phyloP scores from a whole-genome alignment of 2,329 filamentous ascomycete genomes.

The Pseudogymnoascus sp. region DNA sequence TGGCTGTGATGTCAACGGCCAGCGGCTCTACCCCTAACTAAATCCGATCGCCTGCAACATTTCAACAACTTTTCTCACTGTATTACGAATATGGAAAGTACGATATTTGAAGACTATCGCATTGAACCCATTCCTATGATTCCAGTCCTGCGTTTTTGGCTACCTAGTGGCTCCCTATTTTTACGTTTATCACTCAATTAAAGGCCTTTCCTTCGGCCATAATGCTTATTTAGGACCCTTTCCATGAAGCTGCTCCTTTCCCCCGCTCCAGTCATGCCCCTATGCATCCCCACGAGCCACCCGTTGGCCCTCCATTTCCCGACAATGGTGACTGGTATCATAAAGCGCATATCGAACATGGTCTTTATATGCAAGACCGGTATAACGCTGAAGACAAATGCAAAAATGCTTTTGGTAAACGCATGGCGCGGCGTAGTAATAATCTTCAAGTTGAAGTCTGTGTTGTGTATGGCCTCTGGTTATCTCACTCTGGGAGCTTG shows the following conservation, averaged over 20 bases:
- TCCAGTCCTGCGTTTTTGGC: neutral
- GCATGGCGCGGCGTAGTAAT: neutral
- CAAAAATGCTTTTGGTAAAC: constrained; percentile 4
- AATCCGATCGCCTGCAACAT: neutral
- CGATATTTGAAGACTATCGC: neutral
- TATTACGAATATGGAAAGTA: neutral
- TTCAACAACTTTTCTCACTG: neutral
- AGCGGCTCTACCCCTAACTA: constrained; percentile 6
- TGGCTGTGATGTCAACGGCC: constrained; percentile 3
- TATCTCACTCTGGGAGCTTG: constrained; percentile 13
- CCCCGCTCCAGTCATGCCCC: neutral
- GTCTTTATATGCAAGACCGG: neutral
- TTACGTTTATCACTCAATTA: neutral
- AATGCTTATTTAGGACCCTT: neutral
- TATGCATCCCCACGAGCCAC: constrained; percentile 1
- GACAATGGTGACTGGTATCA: constrained; percentile 1
- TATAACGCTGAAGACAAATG: constrained; percentile 8
- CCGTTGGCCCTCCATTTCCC: neutral
- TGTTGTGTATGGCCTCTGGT: neutral
- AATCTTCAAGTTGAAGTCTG: neutral
- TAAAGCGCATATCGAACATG: constrained; percentile 4
- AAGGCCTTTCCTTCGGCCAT: neutral
- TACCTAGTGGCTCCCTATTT: constrained; percentile 4
- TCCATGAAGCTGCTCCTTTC: neutral
- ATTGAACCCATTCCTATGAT: neutral